Evolutionary conservation across 768 basidiomycete species (phyloP).

Genomic region (Mycena pura): DNA sequence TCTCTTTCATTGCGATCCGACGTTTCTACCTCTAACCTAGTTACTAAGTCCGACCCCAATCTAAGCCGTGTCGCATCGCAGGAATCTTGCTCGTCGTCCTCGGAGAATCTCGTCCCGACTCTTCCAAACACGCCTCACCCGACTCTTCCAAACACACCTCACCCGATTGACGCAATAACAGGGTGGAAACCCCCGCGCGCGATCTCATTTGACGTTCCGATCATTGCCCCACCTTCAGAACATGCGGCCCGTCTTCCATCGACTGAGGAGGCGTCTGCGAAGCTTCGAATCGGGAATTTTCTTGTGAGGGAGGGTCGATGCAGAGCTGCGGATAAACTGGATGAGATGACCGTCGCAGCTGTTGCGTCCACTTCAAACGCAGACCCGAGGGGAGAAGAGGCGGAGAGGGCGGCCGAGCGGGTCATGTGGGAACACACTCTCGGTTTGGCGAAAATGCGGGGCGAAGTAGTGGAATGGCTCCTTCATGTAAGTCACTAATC

Average conservation of each 20-base stretch:
- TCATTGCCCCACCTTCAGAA: constrained; percentile 59
- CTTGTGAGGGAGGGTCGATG: constrained; percentile 48
- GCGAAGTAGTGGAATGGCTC: constrained; percentile 50
- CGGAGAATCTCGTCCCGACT: constrained; percentile 8
- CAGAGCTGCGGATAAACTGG: constrained; percentile 43
- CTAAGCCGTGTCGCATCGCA: too few species aligned
- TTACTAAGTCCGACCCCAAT: too few species aligned
- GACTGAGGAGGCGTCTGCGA: constrained; percentile 50
- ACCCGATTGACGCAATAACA: too few species aligned
- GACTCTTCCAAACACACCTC: constrained; percentile 9
- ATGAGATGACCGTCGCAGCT: constrained; percentile 22
- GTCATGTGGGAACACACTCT: constrained; percentile 31
- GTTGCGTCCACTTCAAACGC: constrained; percentile 12
- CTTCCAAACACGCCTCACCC: constrained; percentile 11
- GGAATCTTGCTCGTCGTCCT: not conserved
- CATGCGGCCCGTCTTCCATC: constrained; percentile 41
- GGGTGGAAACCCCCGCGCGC: too few species aligned
- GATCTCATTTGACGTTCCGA: constrained; percentile 43
- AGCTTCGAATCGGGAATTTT: constrained; percentile 48
- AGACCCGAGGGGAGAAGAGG: constrained; percentile 18
- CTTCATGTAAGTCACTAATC: constrained; percentile 42
- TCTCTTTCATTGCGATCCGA: constrained; percentile 47
- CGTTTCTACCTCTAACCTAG: constrained; percentile 14
- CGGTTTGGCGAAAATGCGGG: constrained; percentile 43
- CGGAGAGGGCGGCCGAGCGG: constrained; percentile 13